Evolutionary conservation across 1,139 yeast species (phyloP).

Genomic region (Scheffersomyces illinoinensis): DNA sequence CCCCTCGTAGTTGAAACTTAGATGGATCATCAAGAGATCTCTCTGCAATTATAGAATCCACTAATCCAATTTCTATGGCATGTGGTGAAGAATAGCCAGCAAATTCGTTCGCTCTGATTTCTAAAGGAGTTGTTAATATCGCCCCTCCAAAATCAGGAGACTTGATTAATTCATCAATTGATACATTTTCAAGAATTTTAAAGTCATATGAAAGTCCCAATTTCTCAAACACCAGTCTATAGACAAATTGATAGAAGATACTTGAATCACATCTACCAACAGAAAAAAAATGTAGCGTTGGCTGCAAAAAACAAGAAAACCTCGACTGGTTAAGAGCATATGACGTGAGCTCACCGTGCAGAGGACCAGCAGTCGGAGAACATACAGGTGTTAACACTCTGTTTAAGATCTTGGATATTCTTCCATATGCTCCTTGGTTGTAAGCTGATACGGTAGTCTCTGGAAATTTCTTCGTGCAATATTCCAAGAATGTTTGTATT

Average conservation of each 20-base stretch:
- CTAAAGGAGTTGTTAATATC: conserved; percentile 12
- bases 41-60: conserved; percentile 12
- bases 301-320: background rate
- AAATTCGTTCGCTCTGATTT: conserved; percentile 7
- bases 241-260: background rate
- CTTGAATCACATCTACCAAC: background rate
- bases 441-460: conserved; percentile 7
- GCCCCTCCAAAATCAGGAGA: conserved; percentile 16
- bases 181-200: background rate
- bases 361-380: background rate
- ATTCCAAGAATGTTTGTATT: conserved; percentile 7
- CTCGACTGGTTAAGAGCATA: background rate
- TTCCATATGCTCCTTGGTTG: conserved; percentile 11
- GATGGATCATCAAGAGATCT: conserved; percentile 10
- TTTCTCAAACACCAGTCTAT: background rate
- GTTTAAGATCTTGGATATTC: conserved; percentile 56
- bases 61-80: conserved; percentile 13
- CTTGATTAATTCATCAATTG: conserved; percentile 2
- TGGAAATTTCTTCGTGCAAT: conserved; percentile 6
- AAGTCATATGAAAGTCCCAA: background rate
- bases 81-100: conserved; percentile 12
- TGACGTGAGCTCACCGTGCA: background rate
- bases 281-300: background rate
- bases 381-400: conserved; percentile 23
- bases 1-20: conserved; percentile 10